These are phyloP conservation scores for Hypseocharis bilobata DNA, from an alignment of 441 rosid genomes.

Conservation along the genomic window DNA sequence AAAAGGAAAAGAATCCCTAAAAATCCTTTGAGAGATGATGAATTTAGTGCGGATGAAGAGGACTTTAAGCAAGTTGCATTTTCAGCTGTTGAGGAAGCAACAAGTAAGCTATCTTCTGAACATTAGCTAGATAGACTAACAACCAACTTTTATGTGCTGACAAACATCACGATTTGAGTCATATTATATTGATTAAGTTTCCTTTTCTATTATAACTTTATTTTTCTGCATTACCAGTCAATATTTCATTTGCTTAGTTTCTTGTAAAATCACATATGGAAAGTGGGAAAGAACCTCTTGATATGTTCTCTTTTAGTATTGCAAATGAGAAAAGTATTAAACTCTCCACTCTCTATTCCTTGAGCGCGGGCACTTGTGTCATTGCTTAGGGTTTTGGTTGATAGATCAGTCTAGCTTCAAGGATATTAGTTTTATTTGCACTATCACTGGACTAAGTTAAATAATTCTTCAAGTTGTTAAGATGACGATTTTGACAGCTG, in stretches of 20 bases:
- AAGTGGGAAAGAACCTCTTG: background rate
- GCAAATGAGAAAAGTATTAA: background rate
- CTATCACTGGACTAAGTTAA: background rate
- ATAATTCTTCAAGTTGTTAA: conserved; percentile 6
- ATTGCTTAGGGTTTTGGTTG: background rate
- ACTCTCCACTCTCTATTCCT: background rate
- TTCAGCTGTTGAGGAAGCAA: conserved; percentile 50
- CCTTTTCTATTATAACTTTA: background rate
- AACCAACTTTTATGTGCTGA: background rate
- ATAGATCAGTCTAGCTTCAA: background rate
- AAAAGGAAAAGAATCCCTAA: conserved; percentile 35
- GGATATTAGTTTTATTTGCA: background rate
- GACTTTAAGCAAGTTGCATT: conserved; percentile 48
- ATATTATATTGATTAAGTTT: background rate
- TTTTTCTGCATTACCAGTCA: background rate
- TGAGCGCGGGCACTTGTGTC: too few species aligned
- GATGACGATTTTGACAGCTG: background rate
- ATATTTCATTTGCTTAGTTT: background rate
- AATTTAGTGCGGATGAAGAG: conserved; percentile 29
- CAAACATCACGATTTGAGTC: background rate
- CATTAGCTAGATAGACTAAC: conserved; percentile 6
- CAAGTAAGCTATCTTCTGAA: conserved; percentile 32
- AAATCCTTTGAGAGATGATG: conserved; percentile 26
- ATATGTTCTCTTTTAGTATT: background rate
- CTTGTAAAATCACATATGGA: background rate